Base-by-base conservation (phyloP, 2,329 filamentous ascomycete genomes). In the Daldinia sp. region DNA sequence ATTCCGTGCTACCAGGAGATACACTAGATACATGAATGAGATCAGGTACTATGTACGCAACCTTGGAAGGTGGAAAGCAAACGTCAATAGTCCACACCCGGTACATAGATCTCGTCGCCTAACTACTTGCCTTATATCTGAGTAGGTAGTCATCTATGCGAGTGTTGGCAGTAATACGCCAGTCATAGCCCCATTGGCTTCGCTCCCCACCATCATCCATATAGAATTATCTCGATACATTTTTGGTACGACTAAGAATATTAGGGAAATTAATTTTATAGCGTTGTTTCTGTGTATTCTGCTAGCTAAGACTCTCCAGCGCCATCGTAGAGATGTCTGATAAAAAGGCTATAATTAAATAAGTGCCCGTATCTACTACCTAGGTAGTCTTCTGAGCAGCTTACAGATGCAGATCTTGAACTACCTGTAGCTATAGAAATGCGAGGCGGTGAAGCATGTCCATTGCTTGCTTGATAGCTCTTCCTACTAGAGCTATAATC, bases 311-410 rank as follows among this genome's bases (percentile, higher is more conserved):
- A 48, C 8, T 58, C n/a, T 34, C 47, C 35, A 2, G 27, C 27
- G 21, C 53, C 61, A 48, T 60, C 56, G 53, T 60, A 49, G 51
- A 43, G 29, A 56, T 43, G 56, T 17, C 41, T 10, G 17, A 25
- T 10, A 32, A 52, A 32, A 52, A 56, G 30, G 51, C 25, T 53
- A 52, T 34, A 19, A n/a, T 48, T 13, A 17, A 19, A 17, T 11
- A 10, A 30, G 29, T 8, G 11, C 2, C 37, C 5, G 19, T 19
- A 29, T 30, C 2, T 19, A 29, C 29, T 11, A 21, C 2, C 7
- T 43, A 43, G 19, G 17, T 15, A 32, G 9, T 2, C 25, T 2
- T 10, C 27, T 49, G 25, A 13, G 7, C 11, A 9, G 17, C 6
- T 32, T 25, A 10, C 11, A 35, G 17, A 37, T 37, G 29, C 29